Conservation (phyloP, 192 early-diverging fungal genomes). For the Coemansia sp. region DNA sequence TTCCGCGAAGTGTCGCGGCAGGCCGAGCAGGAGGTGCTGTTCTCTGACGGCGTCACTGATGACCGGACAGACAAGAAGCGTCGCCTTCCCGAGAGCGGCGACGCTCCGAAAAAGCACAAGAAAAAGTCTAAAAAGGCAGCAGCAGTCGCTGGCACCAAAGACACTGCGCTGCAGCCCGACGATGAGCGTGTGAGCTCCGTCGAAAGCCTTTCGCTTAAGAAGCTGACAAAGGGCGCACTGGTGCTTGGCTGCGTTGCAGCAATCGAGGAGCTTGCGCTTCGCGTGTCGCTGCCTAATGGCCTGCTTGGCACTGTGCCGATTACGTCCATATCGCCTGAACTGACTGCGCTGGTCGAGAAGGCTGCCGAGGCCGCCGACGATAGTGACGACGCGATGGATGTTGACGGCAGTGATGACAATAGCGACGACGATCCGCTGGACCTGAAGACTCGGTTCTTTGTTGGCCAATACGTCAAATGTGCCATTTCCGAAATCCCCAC, state of each 20-base stretch:
- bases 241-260: slow-evolving; percentile 76
- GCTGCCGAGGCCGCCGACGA: slow-evolving; percentile 62
- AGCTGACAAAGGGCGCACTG: slow-evolving; percentile 68
- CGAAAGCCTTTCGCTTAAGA: slow-evolving; percentile 52
- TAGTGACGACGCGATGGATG: slow-evolving; percentile 40
- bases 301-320: slow-evolving; percentile 81
- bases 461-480: slow-evolving; percentile 87
- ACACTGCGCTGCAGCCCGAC: slow-evolving; percentile 9
- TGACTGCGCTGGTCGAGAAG: slow-evolving; percentile 70
- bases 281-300: slow-evolving; percentile 82
- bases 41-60: slow-evolving; percentile 34
- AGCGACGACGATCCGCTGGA: slow-evolving; percentile 60
- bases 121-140: slow-evolving; percentile 56
- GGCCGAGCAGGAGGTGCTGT: slow-evolving; percentile 70
- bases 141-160: too few relatives aligned
- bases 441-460: slow-evolving; percentile 62
- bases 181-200: slow-evolving; percentile 25
- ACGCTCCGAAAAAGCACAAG: slow-evolving; percentile 20
- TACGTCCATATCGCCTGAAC: slow-evolving; percentile 75
- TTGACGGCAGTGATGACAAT: slow-evolving; percentile 31
- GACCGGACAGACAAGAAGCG: slow-evolving; percentile 60
- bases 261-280: slow-evolving; percentile 79
- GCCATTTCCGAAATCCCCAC: slow-evolving; percentile 57
- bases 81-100: slow-evolving; percentile 37
- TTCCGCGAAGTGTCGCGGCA: slow-evolving; percentile 73